phyloP scores from a whole-genome alignment of 352 stramenopile genomes.

The Elongisporangium prolatum region DNA sequence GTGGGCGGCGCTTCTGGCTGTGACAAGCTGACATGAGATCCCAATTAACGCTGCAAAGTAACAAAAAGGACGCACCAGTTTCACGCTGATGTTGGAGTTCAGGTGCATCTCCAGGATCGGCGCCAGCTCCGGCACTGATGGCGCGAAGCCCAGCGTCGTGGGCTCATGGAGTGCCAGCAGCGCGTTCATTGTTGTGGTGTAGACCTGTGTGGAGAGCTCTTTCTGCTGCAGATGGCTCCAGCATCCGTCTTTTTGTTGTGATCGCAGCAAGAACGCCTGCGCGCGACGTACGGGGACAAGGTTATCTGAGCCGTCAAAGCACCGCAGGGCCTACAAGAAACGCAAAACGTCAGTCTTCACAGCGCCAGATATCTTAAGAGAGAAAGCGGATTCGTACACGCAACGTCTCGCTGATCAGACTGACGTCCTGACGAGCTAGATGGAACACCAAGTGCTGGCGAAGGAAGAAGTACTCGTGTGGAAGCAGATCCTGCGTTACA shows the following conservation, averaged over 20 bases:
- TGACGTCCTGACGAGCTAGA: conserved; percentile 67
- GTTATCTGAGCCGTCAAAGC: conserved; percentile 67
- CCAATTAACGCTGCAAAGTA: not conserved
- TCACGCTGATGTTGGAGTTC: conserved; percentile 39
- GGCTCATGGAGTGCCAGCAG: conserved; percentile 44
- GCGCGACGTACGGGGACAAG: conserved; percentile 61
- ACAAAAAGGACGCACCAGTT: not conserved
- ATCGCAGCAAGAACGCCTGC: conserved; percentile 59
- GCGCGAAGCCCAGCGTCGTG: conserved; percentile 47
- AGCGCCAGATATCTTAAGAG: not conserved
- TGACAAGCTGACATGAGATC: not conserved
- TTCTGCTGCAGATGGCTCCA: conserved; percentile 26
- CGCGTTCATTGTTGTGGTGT: conserved; percentile 51
- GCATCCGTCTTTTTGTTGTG: conserved; percentile 53
- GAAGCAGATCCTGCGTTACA: conserved; percentile 63
- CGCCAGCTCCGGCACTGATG: conserved; percentile 46
- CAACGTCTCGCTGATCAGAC: conserved; percentile 66
- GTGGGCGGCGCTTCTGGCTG: not conserved
- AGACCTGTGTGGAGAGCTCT: conserved; percentile 20
- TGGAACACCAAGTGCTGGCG: conserved; percentile 77
- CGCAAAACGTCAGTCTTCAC: not conserved
- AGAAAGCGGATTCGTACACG: conserved; percentile 25
- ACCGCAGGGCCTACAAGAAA: conserved; percentile 52
- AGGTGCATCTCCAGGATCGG: conserved; percentile 53
- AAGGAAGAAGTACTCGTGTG: conserved; percentile 90